Conservation (phyloP, 2,329 filamentous ascomycete genomes). For the Curvularia sp. region DNA sequence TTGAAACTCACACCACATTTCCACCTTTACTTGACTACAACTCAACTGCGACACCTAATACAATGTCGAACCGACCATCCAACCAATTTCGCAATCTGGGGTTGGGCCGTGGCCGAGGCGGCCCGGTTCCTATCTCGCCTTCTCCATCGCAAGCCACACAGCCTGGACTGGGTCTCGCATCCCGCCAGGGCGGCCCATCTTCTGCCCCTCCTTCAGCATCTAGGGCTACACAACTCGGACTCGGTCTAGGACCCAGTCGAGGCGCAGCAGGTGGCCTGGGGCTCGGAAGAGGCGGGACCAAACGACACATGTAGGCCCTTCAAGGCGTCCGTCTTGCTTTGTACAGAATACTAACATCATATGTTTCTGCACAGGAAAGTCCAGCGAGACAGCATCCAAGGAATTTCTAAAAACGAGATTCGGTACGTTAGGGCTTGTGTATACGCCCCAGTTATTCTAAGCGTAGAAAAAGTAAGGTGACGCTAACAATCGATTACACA, state of each 20-base stretch:
- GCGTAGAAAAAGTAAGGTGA: too few species aligned
- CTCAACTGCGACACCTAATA: neutral
- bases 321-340: too few species aligned
- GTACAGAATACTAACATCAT: slow-evolving; percentile 11
- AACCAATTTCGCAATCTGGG: neutral
- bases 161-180: neutral
- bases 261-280: slow-evolving; percentile 22
- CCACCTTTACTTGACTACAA: neutral
- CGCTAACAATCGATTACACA: slow-evolving; percentile 41
- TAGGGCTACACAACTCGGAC: slow-evolving; percentile 14
- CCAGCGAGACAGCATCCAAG: slow-evolving; percentile 42
- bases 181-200: too few species aligned
- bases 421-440: slow-evolving; percentile 28
- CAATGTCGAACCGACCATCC: neutral
- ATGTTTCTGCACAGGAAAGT: slow-evolving; percentile 33
- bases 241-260: slow-evolving; percentile 29
- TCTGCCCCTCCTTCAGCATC: neutral
- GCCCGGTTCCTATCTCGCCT: neutral
- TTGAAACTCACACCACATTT: neutral
- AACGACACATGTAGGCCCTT: slow-evolving; percentile 35
- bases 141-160: neutral
- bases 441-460: too few species aligned
- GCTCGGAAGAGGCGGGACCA: slow-evolving; percentile 16
- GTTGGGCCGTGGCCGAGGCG: neutral
- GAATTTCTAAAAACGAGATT: slow-evolving; percentile 47